Base-by-base conservation (phyloP, 208 protist genomes). In the Crithidia brevicula region DNA sequence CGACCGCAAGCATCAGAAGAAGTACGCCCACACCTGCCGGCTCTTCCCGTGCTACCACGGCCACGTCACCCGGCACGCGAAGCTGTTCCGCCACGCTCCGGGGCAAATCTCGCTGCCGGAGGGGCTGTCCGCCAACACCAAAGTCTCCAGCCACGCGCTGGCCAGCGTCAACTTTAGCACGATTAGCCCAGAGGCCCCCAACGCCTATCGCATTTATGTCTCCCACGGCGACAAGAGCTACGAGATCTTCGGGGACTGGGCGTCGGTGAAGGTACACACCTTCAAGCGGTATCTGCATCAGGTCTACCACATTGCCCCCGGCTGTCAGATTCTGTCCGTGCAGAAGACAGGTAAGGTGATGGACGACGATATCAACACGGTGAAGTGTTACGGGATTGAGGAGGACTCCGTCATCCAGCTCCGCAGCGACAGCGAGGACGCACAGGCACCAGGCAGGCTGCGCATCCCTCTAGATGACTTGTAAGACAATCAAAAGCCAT, bases 201-300 rank as follows among this genome's bases (percentile, higher is more conserved):
- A 94, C 23, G 91, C 91, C 6, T 93, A 92, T 64, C 79, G 82
- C 66, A 89, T 96, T 16, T 88, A 91, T 67, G 84, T 96, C n/a
- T 82, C 80, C 1, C 81, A 89, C 31, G 77, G 79, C 47, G 80
- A 91, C 8, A 76, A 87, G 60, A 93, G 81, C 68, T 93, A 92
- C 71, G 88, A 92, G 72, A 91, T 94, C 45, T 94, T 90, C 68
- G 91, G 91, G 10, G 91, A 93, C 67, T 96, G 91, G 88, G 72
- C 81, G 13, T 82, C 67, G 30, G 88, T 93, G 13, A 86, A 86
- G 72, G 81, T 96, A 27, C 91, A 96, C 64, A 96, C 91, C 7
- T 86, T 96, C 61, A 96, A 96, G 67, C 76, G 91, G 10, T 96
- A 96, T 53, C 63, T 96, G 10, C 83, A 96, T 51, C 88, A 93